Evolutionary conservation across 2,329 filamentous ascomycete species (phyloP).

Genomic region (Penicillium sp.): DNA sequence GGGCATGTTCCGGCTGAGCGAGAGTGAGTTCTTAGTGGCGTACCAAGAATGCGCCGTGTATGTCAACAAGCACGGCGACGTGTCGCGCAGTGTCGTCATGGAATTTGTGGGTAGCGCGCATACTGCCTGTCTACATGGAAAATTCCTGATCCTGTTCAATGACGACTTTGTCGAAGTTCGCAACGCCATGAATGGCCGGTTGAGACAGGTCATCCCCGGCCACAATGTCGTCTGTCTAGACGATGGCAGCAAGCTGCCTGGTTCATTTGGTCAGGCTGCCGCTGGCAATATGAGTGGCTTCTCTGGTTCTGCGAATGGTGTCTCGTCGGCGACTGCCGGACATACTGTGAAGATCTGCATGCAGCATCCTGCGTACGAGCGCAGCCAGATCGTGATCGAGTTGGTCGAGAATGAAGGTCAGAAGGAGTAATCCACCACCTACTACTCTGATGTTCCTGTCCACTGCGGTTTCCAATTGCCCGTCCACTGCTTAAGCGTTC

Average conservation of each 20-base stretch:
- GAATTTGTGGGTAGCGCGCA: slow-evolving; percentile 96
- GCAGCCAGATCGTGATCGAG: slow-evolving; percentile 86
- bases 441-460: neutral
- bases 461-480: neutral
- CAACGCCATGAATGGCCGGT: slow-evolving; percentile 90
- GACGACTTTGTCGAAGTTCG: slow-evolving; percentile 96
- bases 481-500: neutral
- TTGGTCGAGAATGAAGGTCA: slow-evolving; percentile 90
- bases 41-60: slow-evolving; percentile 98
- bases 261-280: slow-evolving; percentile 45
- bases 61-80: slow-evolving; percentile 96
- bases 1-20: slow-evolving; percentile 94
- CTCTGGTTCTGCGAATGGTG: slow-evolving; percentile 43
- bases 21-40: slow-evolving; percentile 87
- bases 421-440: slow-evolving; percentile 45
- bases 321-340: slow-evolving; percentile 40
- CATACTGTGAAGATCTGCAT: slow-evolving; percentile 92
- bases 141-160: slow-evolving; percentile 91
- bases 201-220: slow-evolving; percentile 92
- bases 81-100: slow-evolving; percentile 93
- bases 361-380: slow-evolving; percentile 85
- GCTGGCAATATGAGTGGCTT: slow-evolving; percentile 31
- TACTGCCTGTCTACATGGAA: slow-evolving; percentile 83
- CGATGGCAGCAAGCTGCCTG: slow-evolving; percentile 60
- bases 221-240: slow-evolving; percentile 88